Evolutionary conservation across 2,329 filamentous ascomycete genomes (phyloP).

Genomic region (Aspergillus ochraceoroseus): DNA sequence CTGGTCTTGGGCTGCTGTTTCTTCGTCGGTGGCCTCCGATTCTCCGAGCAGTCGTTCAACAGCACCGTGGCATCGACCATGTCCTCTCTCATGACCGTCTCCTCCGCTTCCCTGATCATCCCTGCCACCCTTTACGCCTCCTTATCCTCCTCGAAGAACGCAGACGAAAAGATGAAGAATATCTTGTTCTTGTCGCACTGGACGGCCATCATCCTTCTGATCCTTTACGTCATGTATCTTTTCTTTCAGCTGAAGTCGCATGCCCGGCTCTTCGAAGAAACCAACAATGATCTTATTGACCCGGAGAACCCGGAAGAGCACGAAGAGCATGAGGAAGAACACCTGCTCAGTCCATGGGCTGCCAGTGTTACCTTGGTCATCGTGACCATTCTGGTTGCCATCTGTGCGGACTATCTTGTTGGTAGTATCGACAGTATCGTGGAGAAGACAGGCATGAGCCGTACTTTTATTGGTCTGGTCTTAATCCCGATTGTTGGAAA

Average conservation of each 20-base stretch:
- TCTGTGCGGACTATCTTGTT: slow-evolving; percentile 73
- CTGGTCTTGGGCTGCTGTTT: slow-evolving; percentile 81
- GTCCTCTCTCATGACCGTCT: slow-evolving; percentile 67
- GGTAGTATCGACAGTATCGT: slow-evolving; percentile 70
- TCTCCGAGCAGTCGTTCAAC: slow-evolving; percentile 61
- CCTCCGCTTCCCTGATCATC: slow-evolving; percentile 72
- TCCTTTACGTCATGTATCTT: slow-evolving; percentile 72
- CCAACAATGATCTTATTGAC: slow-evolving; percentile 38
- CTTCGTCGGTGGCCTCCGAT: slow-evolving; percentile 65
- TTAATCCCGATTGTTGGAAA: slow-evolving; percentile 79
- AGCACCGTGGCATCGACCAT: slow-evolving; percentile 49
- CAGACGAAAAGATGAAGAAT: slow-evolving; percentile 44
- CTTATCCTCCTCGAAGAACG: slow-evolving; percentile 44
- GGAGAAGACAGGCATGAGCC: slow-evolving; percentile 64
- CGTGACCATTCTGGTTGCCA: slow-evolving; percentile 63
- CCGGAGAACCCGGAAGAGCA: slow-evolving; percentile 26
- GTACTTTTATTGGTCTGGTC: slow-evolving; percentile 76
- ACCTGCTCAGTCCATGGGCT: slow-evolving; percentile 58
- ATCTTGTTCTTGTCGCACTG: slow-evolving; percentile 69
- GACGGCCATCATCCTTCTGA: slow-evolving; percentile 67
- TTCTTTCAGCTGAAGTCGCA: slow-evolving; percentile 74
- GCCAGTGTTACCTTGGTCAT: slow-evolving; percentile 63
- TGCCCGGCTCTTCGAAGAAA: slow-evolving; percentile 62
- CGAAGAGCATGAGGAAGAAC: slow-evolving; percentile 44
- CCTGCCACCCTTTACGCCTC: slow-evolving; percentile 69